Base-by-base conservation (phyloP, 1,139 yeast genomes). In the Magnusiomyces magnusii region DNA sequence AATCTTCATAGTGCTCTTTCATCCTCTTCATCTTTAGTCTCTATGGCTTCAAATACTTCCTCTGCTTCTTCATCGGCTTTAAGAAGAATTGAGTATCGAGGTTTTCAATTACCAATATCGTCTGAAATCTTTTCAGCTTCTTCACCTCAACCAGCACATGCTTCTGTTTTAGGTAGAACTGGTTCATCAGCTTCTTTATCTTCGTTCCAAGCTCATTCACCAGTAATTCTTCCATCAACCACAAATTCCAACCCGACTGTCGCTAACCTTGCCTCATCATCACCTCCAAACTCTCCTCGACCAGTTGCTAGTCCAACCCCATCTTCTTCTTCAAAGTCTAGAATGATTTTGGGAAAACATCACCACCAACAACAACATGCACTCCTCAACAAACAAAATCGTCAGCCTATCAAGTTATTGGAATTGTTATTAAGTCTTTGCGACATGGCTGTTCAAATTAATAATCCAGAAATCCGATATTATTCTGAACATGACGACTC, bases 401-500 rank as follows among this genome's bases (percentile, higher is more conserved):
- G 81, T 63, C 85, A 86, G 63, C 95, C 93, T 0, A 80, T 85
- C 64, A 87, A 87, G 51, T 80, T 86, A 44, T 73, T 89, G 60
- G 87, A 84, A 58, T 73, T 81, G 63, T 70, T 91, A 47, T 70
- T 82, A 9, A 91, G 87, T 49, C 76, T 87, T 57, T 85, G 95
- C 68, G 92, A 89, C 60, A 86, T 85, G 65, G 93, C 96, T 0
- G 74, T 89, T 27, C 78, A 80, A 51, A 82, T 91, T 19, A 89
- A 87, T 65, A 87, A 89, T 1, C 77, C 77, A 0, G 75, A 73
- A 27, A 59, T 71, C 25, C 56, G 58, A 23, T 19, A 44, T 19
- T 53, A 27, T 42, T 27, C 31, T 27, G 51, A 44, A 3, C 5
- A n/a, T 27, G 44, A 21, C 23, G 47, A 51, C n/a, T 23, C 53